phyloP scores from a whole-genome alignment of 2,329 filamentous ascomycete species.

The Curvularia sp. region DNA sequence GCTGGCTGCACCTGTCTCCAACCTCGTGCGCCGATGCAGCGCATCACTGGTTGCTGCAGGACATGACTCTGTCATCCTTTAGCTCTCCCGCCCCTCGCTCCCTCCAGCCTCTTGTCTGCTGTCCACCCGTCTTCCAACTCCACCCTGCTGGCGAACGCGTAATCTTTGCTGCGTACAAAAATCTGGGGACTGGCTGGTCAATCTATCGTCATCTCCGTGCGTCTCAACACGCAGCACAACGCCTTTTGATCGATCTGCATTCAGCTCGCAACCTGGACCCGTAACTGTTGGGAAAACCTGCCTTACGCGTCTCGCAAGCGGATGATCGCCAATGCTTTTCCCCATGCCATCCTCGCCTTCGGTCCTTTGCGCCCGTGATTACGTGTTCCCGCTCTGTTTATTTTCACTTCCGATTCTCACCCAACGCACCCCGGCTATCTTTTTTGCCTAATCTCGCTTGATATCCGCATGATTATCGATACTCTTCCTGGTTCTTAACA shows the following conservation, averaged over 20 bases:
- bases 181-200: constrained; percentile 1
- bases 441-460: constrained; percentile 2
- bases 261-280: constrained; percentile 9
- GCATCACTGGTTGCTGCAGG: constrained; percentile 19
- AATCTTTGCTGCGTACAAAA: constrained; percentile 13
- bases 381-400: constrained; percentile 1
- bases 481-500: constrained; percentile 1
- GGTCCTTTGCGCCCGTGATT: constrained; percentile 1
- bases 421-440: background rate
- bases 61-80: constrained; percentile 18
- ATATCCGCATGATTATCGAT: constrained; percentile 2
- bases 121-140: constrained; percentile 13
- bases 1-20: constrained; percentile 18
- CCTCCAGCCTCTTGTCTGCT: constrained; percentile 23
- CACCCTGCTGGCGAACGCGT: constrained; percentile 28
- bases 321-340: constrained; percentile 8
- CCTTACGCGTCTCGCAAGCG: constrained; percentile 5
- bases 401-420: background rate
- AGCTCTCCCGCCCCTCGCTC: constrained; percentile 33
- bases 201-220: constrained; percentile 19
- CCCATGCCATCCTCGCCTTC: constrained; percentile 1
- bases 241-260: constrained; percentile 13
- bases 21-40: constrained; percentile 8
- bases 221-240: constrained; percentile 23
- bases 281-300: constrained; percentile 7